phyloP scores from a whole-genome alignment of 225 moss, liverwort and hornwort species.

The Sphagnum contortum region DNA sequence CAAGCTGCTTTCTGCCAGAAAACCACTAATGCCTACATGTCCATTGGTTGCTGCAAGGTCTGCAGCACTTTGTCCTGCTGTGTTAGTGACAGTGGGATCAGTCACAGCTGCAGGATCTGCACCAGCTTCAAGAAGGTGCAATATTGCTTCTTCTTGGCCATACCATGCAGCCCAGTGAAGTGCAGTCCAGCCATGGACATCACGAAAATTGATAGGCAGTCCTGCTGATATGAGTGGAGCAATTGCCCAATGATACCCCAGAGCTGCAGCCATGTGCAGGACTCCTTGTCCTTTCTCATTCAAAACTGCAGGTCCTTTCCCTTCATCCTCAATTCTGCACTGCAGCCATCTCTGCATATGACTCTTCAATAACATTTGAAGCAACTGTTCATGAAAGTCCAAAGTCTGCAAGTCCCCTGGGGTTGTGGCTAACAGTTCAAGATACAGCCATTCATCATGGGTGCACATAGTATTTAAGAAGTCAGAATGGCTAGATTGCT shows the following conservation, averaged over 20 bases:
- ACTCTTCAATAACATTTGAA: conserved; percentile 52
- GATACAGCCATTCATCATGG: conserved; percentile 51
- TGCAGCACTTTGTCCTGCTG: conserved; percentile 68
- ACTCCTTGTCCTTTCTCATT: conserved; percentile 77
- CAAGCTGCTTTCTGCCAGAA: conserved; percentile 70
- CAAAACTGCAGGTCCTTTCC: conserved; percentile 58
- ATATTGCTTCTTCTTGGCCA: conserved; percentile 80
- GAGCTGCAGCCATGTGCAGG: conserved; percentile 72
- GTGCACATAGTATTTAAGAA: background rate
- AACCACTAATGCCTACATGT: conserved; percentile 74
- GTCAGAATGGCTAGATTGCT: conserved; percentile 5
- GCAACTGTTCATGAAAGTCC: conserved; percentile 55
- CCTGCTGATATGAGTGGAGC: conserved; percentile 46
- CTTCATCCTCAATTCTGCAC: conserved; percentile 42
- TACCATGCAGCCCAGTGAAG: conserved; percentile 83
- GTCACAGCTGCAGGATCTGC: conserved; percentile 59
- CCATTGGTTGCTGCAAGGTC: conserved; percentile 63
- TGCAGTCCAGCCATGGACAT: conserved; percentile 74
- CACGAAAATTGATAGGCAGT: conserved; percentile 78
- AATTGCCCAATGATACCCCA: conserved; percentile 87
- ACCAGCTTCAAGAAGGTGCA: conserved; percentile 59
- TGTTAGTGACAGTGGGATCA: conserved; percentile 52
- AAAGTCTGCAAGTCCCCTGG: conserved; percentile 18
- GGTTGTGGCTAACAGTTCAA: conserved; percentile 35
- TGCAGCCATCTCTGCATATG: conserved; percentile 70